phyloP scores from a whole-genome alignment of 805 yeast species.

The Lachancea fermentati region DNA sequence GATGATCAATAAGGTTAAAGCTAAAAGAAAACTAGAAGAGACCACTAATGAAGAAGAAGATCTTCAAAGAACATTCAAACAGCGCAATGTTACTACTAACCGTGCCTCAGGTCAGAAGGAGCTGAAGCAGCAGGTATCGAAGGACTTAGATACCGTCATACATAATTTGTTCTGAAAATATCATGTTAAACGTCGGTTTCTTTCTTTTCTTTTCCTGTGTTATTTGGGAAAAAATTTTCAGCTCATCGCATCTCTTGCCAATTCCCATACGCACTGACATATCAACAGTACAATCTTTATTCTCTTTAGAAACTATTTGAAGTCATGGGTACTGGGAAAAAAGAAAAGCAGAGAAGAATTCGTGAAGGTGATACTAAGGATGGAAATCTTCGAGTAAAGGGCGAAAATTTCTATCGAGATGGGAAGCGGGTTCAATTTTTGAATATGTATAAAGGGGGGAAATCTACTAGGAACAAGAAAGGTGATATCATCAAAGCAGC shows the following conservation, averaged over 20 bases:
- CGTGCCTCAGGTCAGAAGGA: conserved; percentile 56
- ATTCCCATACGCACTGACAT: not conserved
- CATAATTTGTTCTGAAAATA: conserved; percentile 43
- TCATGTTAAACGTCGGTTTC: conserved; percentile 12
- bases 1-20: conserved; percentile 60
- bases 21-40: conserved; percentile 28
- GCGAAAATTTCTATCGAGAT: conserved; percentile 94
- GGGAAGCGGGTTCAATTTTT: conserved; percentile 86
- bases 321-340: conserved; percentile 87
- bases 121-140: conserved; percentile 34
- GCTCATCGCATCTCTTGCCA: conserved; percentile 20
- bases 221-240: conserved; percentile 2
- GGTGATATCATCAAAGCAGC: conserved; percentile 90
- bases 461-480: conserved; percentile 76
- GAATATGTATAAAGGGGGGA: conserved; percentile 89
- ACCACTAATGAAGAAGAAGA: conserved; percentile 23
- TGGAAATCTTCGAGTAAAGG: conserved; percentile 90
- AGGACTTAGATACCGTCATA: conserved; percentile 41
- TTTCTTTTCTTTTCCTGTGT: conserved; percentile 2
- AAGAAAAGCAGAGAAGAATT: conserved; percentile 80
- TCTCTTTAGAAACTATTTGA: too few species aligned
- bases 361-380: conserved; percentile 79
- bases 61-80: conserved; percentile 55
- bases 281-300: not conserved
- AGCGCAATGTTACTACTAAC: conserved; percentile 58